Conservation (phyloP, 768 basidiomycete genomes). For the Pholiota molesta region DNA sequence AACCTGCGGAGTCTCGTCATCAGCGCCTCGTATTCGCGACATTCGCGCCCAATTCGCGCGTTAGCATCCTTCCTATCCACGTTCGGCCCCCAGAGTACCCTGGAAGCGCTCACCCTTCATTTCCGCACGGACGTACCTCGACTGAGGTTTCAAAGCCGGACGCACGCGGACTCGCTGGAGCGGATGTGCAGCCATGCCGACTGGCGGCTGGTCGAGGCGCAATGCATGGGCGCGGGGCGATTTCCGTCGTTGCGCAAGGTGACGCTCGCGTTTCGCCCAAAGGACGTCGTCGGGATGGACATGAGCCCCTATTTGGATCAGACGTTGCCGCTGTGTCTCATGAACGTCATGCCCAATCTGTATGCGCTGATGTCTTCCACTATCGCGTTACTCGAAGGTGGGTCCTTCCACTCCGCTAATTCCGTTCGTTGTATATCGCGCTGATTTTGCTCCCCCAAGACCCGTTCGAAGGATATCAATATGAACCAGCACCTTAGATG, state of each 20-base stretch:
- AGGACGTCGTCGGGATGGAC: background rate
- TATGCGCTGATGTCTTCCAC: background rate
- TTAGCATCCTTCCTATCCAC: background rate
- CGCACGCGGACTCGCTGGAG: background rate
- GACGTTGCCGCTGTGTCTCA: background rate
- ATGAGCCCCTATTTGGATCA: background rate
- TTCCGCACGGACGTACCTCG: background rate
- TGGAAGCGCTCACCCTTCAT: background rate
- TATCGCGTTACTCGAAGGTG: background rate
- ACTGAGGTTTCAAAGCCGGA: background rate
- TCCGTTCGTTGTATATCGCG: too few species aligned
- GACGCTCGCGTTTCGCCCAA: background rate
- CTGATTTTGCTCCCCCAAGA: too few species aligned
- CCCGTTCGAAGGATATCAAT: too few species aligned
- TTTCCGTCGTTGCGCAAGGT: background rate
- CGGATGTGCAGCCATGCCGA: background rate
- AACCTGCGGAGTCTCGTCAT: background rate
- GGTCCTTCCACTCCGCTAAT: background rate
- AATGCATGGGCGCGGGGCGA: background rate
- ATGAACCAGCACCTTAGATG: too few species aligned
- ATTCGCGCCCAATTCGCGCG: background rate
- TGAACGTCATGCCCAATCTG: background rate
- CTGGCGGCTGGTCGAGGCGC: background rate
- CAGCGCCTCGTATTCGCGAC: background rate
- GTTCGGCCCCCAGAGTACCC: background rate